phyloP scores from a whole-genome alignment of 768 basidiomycete species.

The Lactarius pseudohatsudake region DNA sequence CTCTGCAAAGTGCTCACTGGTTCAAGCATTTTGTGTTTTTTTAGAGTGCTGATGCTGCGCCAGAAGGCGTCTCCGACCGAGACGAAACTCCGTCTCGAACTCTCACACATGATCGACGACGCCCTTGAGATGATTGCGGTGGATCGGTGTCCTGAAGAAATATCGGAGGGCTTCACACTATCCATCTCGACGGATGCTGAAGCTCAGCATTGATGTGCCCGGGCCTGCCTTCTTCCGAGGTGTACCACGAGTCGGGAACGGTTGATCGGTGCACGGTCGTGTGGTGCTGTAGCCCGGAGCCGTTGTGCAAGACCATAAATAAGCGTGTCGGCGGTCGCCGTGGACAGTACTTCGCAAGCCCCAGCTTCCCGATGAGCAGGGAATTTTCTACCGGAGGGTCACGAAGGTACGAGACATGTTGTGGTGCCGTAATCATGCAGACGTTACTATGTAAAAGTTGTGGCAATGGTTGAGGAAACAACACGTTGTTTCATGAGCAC shows the following conservation, averaged over 20 bases:
- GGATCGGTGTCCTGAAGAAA: background rate
- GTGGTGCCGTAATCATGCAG: background rate
- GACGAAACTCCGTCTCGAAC: constrained; percentile 12
- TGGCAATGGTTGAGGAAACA: too few relatives aligned
- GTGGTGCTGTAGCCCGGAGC: constrained; percentile 2
- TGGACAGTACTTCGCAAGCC: constrained; percentile 4
- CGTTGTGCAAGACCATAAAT: background rate
- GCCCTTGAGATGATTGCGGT: constrained; percentile 22
- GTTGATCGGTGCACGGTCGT: background rate
- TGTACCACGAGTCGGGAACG: background rate
- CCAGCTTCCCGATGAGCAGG: background rate
- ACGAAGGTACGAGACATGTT: constrained; percentile 14
- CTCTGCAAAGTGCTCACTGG: background rate
- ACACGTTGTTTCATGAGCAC: too few relatives aligned
- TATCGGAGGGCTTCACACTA: background rate
- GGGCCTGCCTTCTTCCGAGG: background rate
- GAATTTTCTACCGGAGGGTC: background rate
- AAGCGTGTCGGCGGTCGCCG: background rate
- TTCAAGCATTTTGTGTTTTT: background rate
- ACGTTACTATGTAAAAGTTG: too few relatives aligned
- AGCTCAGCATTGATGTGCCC: background rate
- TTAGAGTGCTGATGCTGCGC: constrained; percentile 28
- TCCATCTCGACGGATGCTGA: background rate
- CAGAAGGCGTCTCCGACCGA: constrained; percentile 23
- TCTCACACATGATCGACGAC: constrained; percentile 18